Percentiles rank a stretch among this genome's conserved stretches.
These are phyloP conservation scores for Scedosporium aurantiacum DNA, from an alignment of 2,329 filamentous ascomycete genomes.

Conservation along the genomic window DNA sequence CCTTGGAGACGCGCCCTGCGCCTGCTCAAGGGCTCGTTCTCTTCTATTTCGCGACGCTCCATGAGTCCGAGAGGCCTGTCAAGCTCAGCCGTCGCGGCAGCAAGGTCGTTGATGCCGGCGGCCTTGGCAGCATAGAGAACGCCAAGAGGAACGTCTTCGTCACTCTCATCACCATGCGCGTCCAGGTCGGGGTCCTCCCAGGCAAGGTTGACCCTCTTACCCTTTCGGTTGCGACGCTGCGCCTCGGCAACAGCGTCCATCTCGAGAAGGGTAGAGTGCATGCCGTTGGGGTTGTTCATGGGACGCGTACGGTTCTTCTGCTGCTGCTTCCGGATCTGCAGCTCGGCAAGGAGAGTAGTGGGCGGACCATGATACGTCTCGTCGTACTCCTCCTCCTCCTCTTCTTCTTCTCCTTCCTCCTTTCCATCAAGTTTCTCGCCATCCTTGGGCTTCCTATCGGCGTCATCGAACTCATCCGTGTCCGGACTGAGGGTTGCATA, in stretches of 20 bases:
- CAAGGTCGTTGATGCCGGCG: constrained; percentile 33
- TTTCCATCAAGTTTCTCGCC: constrained; percentile 20
- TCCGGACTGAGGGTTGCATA: constrained; percentile 9
- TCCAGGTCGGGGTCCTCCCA: constrained; percentile 65
- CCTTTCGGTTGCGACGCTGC: constrained; percentile 62
- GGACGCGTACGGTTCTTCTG: constrained; percentile 65
- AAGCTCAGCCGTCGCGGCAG: constrained; percentile 39
- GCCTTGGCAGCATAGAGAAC: constrained; percentile 60
- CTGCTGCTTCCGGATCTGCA: constrained; percentile 83
- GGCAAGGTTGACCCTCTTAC: constrained; percentile 71
- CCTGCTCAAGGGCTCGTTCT: constrained; percentile 77
- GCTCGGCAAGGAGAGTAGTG: constrained; percentile 82
- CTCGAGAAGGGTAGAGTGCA: constrained; percentile 82
- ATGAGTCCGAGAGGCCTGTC: constrained; percentile 62
- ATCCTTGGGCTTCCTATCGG: constrained; percentile 10
- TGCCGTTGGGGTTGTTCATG: constrained; percentile 57
- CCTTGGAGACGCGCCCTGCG: constrained; percentile 67
- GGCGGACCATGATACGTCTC: constrained; percentile 58
- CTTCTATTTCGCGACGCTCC: constrained; percentile 75
- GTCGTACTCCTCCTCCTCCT: constrained; percentile 34
- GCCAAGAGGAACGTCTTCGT: constrained; percentile 82
- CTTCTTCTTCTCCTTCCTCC: constrained; percentile 32
- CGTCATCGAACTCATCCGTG: constrained; percentile 3
- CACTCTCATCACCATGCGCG: constrained; percentile 37
- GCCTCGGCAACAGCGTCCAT: constrained; percentile 83